Percentiles rank a stretch among this genome's conserved stretches.
phyloP scores from a whole-genome alignment of 1,284 basidiomycete species.

The Microbotryum scabiosae region DNA sequence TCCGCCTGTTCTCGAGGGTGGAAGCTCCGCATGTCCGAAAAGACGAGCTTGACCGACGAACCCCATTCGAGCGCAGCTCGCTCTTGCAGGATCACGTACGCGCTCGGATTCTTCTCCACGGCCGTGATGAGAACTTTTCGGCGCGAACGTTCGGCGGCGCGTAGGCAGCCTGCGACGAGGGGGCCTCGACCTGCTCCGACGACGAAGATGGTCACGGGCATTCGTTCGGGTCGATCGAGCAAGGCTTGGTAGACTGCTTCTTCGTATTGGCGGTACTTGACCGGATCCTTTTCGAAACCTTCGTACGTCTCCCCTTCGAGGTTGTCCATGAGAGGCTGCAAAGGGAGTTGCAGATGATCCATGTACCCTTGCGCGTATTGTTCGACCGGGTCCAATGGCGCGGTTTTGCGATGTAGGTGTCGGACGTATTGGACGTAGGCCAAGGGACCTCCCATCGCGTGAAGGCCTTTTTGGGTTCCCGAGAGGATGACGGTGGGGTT shows the following conservation, averaged over 20 bases:
- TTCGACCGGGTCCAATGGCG: slow-evolving; percentile 60
- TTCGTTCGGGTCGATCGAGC: slow-evolving; percentile 54
- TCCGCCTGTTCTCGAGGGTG: slow-evolving; percentile 77
- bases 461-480: slow-evolving; percentile 54
- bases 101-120: slow-evolving; percentile 92
- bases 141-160: slow-evolving; percentile 63
- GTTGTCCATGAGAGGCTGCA: slow-evolving; percentile 95
- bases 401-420: slow-evolving; percentile 39
- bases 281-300: slow-evolving; percentile 93
- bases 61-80: slow-evolving; percentile 76
- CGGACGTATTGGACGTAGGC: slow-evolving; percentile 77
- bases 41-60: slow-evolving; percentile 65
- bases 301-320: slow-evolving; percentile 91
- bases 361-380: slow-evolving; percentile 86
- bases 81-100: slow-evolving; percentile 80
- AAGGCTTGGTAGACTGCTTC: slow-evolving; percentile 82
- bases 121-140: slow-evolving; percentile 62
- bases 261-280: slow-evolving; percentile 94
- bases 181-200: slow-evolving; percentile 94
- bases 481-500: slow-evolving; percentile 69
- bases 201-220: slow-evolving; percentile 68
- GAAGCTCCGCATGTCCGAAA: slow-evolving; percentile 86
- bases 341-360: slow-evolving; percentile 88
- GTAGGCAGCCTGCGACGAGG: slow-evolving; percentile 75
- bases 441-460: slow-evolving; percentile 67